Conservation (phyloP, 192 early-diverging fungal genomes). For the Coemansia sp. region DNA sequence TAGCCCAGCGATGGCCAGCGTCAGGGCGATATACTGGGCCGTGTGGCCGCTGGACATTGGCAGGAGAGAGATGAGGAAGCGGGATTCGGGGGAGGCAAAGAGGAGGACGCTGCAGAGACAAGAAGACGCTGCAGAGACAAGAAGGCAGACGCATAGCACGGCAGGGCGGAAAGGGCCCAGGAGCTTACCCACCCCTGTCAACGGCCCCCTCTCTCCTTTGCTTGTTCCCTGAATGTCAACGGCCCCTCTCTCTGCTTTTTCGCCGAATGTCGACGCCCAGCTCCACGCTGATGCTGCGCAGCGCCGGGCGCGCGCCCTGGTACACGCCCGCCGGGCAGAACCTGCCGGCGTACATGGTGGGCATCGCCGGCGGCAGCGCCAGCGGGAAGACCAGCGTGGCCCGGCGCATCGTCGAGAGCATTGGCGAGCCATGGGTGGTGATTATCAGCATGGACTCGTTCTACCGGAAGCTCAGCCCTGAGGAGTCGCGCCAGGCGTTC, state of each 20-base stretch:
- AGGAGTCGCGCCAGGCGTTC: conserved; percentile 60
- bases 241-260: too few species aligned
- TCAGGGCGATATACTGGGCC: conserved; percentile 33
- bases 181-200: too few species aligned
- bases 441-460: conserved; percentile 95
- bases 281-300: conserved; percentile 46
- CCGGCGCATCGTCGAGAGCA: conserved; percentile 62
- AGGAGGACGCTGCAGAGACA: too few species aligned
- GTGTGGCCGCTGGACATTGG: not conserved
- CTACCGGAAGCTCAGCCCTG: conserved; percentile 77
- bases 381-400: conserved; percentile 82
- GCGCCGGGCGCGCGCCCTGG: conserved; percentile 44
- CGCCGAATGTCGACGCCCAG: too few species aligned
- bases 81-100: not conserved
- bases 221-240: too few species aligned
- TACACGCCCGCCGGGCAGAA: conserved; percentile 56
- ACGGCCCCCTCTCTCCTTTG: too few species aligned
- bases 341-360: conserved; percentile 61
- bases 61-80: not conserved
- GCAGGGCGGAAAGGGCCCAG: too few species aligned
- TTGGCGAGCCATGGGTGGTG: conserved; percentile 80
- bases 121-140: too few species aligned
- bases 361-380: conserved; percentile 75
- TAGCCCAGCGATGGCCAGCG: conserved; percentile 42
- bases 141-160: too few species aligned